A percentile compares a stretch with the other conserved stretches of the same genome.
phyloP scores from a whole-genome alignment of 108 stramenopile species.

The Epithemia pelagica region DNA sequence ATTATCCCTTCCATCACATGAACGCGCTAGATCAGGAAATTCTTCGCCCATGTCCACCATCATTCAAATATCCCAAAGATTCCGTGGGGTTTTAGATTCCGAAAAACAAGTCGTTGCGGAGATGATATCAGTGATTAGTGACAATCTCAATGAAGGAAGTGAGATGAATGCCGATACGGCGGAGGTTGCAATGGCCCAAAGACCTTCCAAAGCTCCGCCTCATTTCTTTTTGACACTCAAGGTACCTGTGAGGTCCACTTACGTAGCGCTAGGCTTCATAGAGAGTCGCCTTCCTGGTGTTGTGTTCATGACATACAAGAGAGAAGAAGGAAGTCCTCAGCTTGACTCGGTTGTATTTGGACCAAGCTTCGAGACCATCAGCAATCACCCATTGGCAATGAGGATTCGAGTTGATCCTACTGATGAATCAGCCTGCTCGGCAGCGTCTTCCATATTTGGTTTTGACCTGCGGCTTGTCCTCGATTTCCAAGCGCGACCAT shows the following conservation, averaged over 20 bases:
- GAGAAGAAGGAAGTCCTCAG: slow-evolving; percentile 64
- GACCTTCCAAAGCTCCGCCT: slow-evolving; percentile 32
- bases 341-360: slow-evolving; percentile 70
- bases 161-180: slow-evolving; percentile 19
- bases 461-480: slow-evolving; percentile 75
- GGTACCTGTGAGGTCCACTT: slow-evolving; percentile 68
- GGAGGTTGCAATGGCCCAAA: slow-evolving; percentile 18
- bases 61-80: slow-evolving; percentile 48
- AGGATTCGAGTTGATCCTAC: slow-evolving; percentile 39
- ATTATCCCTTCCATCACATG: neutral
- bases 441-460: slow-evolving; percentile 58
- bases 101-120: slow-evolving; percentile 49
- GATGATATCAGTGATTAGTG: slow-evolving; percentile 46
- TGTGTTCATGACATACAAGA: slow-evolving; percentile 59
- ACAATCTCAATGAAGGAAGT: slow-evolving; percentile 40
- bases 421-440: slow-evolving; percentile 18
- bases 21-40: neutral
- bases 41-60: slow-evolving; percentile 15
- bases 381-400: slow-evolving; percentile 72
- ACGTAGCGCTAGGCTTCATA: slow-evolving; percentile 70
- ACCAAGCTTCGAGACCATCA: slow-evolving; percentile 44
- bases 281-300: slow-evolving; percentile 73
- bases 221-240: slow-evolving; percentile 57
- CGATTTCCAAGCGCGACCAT: slow-evolving; percentile 55
- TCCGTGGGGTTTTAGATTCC: slow-evolving; percentile 42